A percentile compares a stretch with the other conserved stretches of the same genome.
These are phyloP conservation scores for Myxozyma sirexii DNA, from an alignment of 805 yeast species.

Conservation along the genomic window DNA sequence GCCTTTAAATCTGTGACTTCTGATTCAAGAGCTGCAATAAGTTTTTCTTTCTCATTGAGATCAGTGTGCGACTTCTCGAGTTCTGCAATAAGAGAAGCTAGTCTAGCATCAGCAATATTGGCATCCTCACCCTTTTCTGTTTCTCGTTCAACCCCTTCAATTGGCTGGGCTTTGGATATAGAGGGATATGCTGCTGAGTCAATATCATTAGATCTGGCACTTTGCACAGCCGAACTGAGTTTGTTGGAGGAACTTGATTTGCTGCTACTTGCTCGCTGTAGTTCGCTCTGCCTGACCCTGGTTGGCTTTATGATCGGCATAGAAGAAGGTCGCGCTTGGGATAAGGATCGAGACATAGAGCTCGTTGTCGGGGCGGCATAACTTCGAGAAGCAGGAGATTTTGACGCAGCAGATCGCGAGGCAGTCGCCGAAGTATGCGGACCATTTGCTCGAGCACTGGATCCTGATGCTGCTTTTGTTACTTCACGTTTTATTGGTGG, in stretches of 20 bases:
- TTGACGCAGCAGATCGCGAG: background rate
- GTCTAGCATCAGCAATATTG: background rate
- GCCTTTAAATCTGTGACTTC: background rate
- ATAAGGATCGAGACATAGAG: background rate
- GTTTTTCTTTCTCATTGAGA: background rate
- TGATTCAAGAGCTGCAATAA: background rate
- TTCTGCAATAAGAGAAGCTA: background rate
- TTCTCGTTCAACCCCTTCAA: background rate
- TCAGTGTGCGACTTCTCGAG: background rate
- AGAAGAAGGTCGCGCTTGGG: background rate
- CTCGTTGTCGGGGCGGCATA: background rate
- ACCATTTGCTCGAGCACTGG: too few species aligned
- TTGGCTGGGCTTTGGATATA: too few species aligned
- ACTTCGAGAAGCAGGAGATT: background rate
- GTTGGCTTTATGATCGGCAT: too few species aligned
- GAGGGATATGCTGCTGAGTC: too few species aligned
- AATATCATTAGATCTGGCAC: too few species aligned
- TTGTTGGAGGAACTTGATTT: too few species aligned
- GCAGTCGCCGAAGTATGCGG: background rate
- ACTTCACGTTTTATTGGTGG: too few species aligned
- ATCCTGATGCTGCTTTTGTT: too few species aligned
- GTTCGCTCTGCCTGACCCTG: too few species aligned
- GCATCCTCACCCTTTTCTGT: background rate
- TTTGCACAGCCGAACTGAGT: too few species aligned
- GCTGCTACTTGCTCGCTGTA: too few species aligned